Conservation (phyloP, 2,329 filamentous ascomycete genomes). For the Curvularia sp. region DNA sequence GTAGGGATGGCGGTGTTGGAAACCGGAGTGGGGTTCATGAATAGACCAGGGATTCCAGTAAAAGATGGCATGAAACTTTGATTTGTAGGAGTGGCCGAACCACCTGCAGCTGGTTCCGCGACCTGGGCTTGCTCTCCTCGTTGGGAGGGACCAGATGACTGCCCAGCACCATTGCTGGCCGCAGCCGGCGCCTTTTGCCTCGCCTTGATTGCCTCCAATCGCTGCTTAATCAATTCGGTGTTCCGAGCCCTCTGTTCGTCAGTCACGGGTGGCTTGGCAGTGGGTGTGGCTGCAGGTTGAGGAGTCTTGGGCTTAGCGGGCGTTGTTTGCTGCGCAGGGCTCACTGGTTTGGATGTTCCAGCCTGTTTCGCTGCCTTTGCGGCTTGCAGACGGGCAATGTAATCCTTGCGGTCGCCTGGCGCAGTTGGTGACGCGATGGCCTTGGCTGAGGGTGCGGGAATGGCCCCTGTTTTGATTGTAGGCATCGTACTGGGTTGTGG, state of each 20-base stretch:
- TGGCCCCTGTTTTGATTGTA: conserved; percentile 32
- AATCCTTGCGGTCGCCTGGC: conserved; percentile 72
- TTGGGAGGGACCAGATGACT: conserved; percentile 8
- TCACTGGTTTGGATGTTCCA: conserved; percentile 26
- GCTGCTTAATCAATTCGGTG: conserved; percentile 78
- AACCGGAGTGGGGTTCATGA: conserved; percentile 51
- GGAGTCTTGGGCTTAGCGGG: conserved; percentile 24
- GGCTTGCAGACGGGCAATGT: conserved; percentile 78
- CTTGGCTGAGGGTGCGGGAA: conserved; percentile 19
- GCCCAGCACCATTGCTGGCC: conserved; percentile 17
- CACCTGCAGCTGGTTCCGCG: conserved; percentile 11
- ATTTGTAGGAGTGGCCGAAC: conserved; percentile 7
- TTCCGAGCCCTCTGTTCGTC: conserved; percentile 63
- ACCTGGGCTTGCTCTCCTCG: conserved; percentile 3
- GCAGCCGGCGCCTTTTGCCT: conserved; percentile 24
- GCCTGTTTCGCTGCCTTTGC: conserved; percentile 66
- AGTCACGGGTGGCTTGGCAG: conserved; percentile 27
- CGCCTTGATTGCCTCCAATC: conserved; percentile 69
- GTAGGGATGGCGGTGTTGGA: conserved; percentile 12
- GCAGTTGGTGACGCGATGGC: conserved; percentile 24
- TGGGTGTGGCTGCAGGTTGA: conserved; percentile 23
- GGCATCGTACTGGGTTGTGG: conserved; percentile 24
- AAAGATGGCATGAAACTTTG: conserved; percentile 28
- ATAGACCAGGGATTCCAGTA: conserved; percentile 60
- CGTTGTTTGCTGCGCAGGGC: conserved; percentile 31